Evolutionary conservation across 73 alveolate genomes (phyloP).

Genomic region (Paramecium tetraurelia): DNA sequence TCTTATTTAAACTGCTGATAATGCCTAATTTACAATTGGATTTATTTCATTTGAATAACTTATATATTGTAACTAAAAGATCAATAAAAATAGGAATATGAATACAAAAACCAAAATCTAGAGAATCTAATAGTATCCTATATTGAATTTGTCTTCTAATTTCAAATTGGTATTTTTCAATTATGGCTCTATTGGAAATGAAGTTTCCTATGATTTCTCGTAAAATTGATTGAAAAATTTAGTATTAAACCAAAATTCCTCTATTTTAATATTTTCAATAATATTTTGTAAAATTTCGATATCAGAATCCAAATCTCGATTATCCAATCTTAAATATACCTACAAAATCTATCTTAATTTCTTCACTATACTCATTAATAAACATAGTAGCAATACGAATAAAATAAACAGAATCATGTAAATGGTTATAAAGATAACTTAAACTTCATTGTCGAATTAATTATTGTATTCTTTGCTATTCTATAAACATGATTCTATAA

Average conservation of each 20-base stretch:
- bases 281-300: background rate
- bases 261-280: background rate
- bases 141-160: background rate
- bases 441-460: background rate
- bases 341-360: background rate
- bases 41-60: background rate
- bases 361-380: background rate
- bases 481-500: background rate
- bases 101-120: background rate
- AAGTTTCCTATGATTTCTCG: background rate
- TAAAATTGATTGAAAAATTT: background rate
- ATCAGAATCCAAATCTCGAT: background rate
- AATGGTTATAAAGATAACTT: background rate
- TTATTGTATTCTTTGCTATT: background rate
- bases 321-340: background rate
- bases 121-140: background rate
- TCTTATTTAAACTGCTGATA: background rate
- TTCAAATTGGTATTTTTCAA: background rate
- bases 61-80: background rate
- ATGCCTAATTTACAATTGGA: background rate
- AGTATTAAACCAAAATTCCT: background rate
- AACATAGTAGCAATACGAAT: background rate
- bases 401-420: background rate
- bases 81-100: background rate
- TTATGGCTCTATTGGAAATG: background rate